phyloP scores from a whole-genome alignment of 345 rosid species.

The Sapria himalayana region DNA sequence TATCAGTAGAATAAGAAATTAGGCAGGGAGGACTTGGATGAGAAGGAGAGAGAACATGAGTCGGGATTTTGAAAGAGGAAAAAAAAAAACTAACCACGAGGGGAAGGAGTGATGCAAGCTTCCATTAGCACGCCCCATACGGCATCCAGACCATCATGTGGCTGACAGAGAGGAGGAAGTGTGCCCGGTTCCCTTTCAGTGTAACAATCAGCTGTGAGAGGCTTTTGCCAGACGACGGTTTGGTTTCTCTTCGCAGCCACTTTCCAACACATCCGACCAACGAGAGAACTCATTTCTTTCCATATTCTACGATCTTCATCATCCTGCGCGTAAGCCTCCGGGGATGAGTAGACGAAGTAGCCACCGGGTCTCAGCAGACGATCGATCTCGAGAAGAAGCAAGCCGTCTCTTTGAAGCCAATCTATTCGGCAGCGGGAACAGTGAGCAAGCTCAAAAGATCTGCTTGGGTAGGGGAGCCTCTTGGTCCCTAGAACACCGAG shows the following conservation, averaged over 20 bases:
- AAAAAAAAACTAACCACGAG: constrained; percentile 47
- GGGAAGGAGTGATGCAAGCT: constrained; percentile 76
- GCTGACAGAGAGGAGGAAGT: constrained; percentile 74
- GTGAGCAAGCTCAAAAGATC: constrained; percentile 93
- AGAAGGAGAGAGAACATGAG: too few relatives aligned
- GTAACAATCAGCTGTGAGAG: constrained; percentile 78
- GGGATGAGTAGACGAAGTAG: constrained; percentile 93
- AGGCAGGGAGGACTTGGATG: too few relatives aligned
- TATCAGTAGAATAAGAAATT: too few relatives aligned
- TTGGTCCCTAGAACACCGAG: constrained; percentile 93
- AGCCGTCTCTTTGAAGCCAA: constrained; percentile 98
- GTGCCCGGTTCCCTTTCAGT: constrained; percentile 59
- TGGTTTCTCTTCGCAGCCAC: constrained; percentile 80
- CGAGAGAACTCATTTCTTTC: constrained; percentile 90
- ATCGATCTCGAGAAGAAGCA: constrained; percentile 95
- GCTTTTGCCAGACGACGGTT: constrained; percentile 94
- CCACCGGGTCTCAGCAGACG: constrained; percentile 95
- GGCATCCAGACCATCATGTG: constrained; percentile 87
- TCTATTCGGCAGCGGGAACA: constrained; percentile 97
- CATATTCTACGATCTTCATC: constrained; percentile 86
- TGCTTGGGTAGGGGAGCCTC: constrained; percentile 96
- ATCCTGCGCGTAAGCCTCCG: constrained; percentile 96
- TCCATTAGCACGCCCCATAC: constrained; percentile 70
- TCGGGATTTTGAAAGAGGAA: too few relatives aligned
- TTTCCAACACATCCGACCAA: constrained; percentile 88